These are phyloP conservation scores for Prinsepia uniflora DNA, from an alignment of 306 rosid genomes.

Conservation along the genomic window DNA sequence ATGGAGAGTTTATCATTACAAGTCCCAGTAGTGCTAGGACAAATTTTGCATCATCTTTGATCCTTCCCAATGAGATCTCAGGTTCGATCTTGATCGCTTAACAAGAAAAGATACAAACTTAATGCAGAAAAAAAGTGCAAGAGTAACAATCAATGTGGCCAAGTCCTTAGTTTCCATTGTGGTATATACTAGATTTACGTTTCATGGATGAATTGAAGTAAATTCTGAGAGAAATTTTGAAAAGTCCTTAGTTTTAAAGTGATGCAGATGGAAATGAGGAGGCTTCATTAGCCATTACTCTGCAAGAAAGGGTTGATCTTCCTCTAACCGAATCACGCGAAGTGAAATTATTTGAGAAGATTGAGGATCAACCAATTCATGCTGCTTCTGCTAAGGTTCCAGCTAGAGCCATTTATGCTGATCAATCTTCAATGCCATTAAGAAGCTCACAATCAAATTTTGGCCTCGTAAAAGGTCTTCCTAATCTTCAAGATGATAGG, in stretches of 20 bases:
- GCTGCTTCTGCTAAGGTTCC: constrained; percentile 12
- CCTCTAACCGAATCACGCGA: constrained; percentile 24
- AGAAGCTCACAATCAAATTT: constrained; percentile 31
- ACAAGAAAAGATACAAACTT: constrained; percentile 21
- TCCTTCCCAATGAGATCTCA: constrained; percentile 51
- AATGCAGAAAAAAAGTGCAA: constrained; percentile 16
- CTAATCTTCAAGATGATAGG: constrained; percentile 22
- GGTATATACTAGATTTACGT: background rate
- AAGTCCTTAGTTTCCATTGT: constrained; percentile 28
- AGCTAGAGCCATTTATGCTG: constrained; percentile 25
- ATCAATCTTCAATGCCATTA: constrained; percentile 16
- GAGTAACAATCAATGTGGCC: constrained; percentile 2
- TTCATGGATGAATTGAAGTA: no score
- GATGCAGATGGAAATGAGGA: constrained; percentile 55
- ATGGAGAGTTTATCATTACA: constrained; percentile 42
- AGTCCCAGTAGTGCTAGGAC: constrained; percentile 24
- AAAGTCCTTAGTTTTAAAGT: constrained; percentile 44
- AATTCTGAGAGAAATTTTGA: no score
- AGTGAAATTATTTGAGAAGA: constrained; percentile 30
- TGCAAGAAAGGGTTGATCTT: constrained; percentile 24
- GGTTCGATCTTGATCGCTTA: constrained; percentile 61
- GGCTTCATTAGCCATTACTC: constrained; percentile 31
- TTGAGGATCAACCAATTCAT: constrained; percentile 25
- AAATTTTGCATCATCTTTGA: constrained; percentile 34
- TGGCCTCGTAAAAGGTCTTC: constrained; percentile 17